phyloP scores from a whole-genome alignment of 306 rosid genomes.

The Prunus mira region DNA sequence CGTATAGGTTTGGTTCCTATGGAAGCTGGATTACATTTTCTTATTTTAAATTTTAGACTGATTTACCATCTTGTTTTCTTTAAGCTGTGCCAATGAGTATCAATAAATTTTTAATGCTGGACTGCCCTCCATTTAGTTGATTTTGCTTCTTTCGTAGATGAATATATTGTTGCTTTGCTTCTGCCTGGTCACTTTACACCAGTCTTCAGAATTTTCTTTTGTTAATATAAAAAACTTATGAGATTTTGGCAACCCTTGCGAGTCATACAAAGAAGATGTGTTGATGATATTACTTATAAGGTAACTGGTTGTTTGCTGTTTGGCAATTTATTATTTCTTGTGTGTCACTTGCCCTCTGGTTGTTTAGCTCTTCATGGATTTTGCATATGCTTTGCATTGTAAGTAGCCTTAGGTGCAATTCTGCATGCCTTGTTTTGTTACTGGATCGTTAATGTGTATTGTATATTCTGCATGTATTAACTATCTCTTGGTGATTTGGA shows the following conservation, averaged over 20 bases:
- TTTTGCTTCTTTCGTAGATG: background rate
- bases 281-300: background rate
- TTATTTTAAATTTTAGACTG: background rate
- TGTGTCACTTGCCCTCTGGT: background rate
- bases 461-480: background rate
- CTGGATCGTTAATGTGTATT: background rate
- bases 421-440: background rate
- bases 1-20: background rate
- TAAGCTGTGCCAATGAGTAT: background rate
- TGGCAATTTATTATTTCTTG: background rate
- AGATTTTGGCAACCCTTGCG: background rate
- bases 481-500: too few species aligned
- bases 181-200: background rate
- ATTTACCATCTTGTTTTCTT: background rate
- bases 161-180: background rate
- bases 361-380: background rate
- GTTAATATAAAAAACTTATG: too few species aligned
- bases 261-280: background rate
- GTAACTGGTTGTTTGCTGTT: background rate
- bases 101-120: background rate
- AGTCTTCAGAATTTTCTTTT: background rate
- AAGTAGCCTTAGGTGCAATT: background rate
- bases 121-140: background rate
- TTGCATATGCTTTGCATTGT: background rate
- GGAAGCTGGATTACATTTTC: too few species aligned